These are phyloP conservation scores for Aureobasidium sp. DNA, from an alignment of 2,329 filamentous ascomycete genomes.

Conservation along the genomic window DNA sequence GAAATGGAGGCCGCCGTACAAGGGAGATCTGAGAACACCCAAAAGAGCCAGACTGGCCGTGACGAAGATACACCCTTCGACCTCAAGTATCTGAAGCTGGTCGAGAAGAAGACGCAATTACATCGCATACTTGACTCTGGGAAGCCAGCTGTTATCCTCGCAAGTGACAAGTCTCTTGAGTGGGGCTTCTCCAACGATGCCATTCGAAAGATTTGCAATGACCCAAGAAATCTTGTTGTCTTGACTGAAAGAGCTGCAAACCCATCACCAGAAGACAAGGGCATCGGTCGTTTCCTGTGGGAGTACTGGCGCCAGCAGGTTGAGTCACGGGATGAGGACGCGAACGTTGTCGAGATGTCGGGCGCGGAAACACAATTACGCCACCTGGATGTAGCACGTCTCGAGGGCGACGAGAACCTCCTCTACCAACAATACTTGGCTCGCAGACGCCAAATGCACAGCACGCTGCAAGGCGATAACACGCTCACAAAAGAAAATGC, in stretches of 20 bases:
- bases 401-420: constrained; percentile 67
- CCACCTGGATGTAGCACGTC: constrained; percentile 42
- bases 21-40: constrained; percentile 27
- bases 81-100: constrained; percentile 73
- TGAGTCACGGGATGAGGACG: constrained; percentile 1
- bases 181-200: constrained; percentile 92
- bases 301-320: constrained; percentile 38
- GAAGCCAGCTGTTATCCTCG: constrained; percentile 69
- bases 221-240: constrained; percentile 75
- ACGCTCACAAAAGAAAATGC: constrained; percentile 61
- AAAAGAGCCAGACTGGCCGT: constrained; percentile 21
- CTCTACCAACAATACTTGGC: constrained; percentile 90
- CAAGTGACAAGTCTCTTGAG: constrained; percentile 81
- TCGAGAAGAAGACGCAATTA: constrained; percentile 77
- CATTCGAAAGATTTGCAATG: constrained; percentile 64
- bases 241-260: constrained; percentile 66
- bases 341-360: constrained; percentile 2
- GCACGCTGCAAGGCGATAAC: constrained; percentile 65
- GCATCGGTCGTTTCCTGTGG: constrained; percentile 70
- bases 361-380: constrained; percentile 1
- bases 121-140: constrained; percentile 55
- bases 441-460: constrained; percentile 78
- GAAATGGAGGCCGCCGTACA: constrained; percentile 50
- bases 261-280: constrained; percentile 35
- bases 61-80: constrained; percentile 69